These are phyloP conservation scores for Ogataea kodamae DNA, from an alignment of 805 yeast species.

Conservation along the genomic window DNA sequence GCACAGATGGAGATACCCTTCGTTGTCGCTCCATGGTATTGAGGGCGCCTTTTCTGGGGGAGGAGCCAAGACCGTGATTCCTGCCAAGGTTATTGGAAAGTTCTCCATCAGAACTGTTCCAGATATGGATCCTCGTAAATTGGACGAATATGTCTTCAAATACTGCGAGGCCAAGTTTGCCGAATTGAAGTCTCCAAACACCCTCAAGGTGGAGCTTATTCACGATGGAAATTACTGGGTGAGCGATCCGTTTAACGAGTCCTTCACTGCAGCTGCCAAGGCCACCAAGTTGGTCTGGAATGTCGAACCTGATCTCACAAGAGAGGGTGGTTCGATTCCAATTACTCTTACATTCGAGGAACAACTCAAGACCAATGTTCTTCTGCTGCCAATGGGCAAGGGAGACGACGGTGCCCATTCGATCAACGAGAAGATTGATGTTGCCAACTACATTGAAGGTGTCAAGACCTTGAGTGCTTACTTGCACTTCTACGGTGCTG, in stretches of 20 bases:
- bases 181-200: slow-evolving; percentile 74
- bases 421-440: slow-evolving; percentile 89
- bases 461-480: slow-evolving; percentile 91
- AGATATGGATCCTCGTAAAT: slow-evolving; percentile 73
- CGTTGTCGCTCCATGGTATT: slow-evolving; percentile 91
- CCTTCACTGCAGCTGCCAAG: slow-evolving; percentile 88
- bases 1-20: slow-evolving; percentile 99
- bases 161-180: slow-evolving; percentile 66
- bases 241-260: slow-evolving; percentile 86
- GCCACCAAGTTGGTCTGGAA: slow-evolving; percentile 96
- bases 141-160: slow-evolving; percentile 72
- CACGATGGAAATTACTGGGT: slow-evolving; percentile 98
- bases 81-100: slow-evolving; percentile 90
- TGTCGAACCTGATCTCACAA: slow-evolving; percentile 91
- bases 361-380: slow-evolving; percentile 76
- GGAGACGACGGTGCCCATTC: slow-evolving; percentile 99
- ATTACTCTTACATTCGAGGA: slow-evolving; percentile 92
- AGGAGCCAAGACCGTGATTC: slow-evolving; percentile 98
- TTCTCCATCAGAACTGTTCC: slow-evolving; percentile 98
- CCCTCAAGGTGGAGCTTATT: slow-evolving; percentile 64
- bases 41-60: slow-evolving; percentile 95
- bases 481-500: slow-evolving; percentile 70
- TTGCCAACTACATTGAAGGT: slow-evolving; percentile 88
- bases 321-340: slow-evolving; percentile 99
- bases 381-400: slow-evolving; percentile 94